Conservation (phyloP, 192 early-diverging fungal species). For the Diversispora epigaea region DNA sequence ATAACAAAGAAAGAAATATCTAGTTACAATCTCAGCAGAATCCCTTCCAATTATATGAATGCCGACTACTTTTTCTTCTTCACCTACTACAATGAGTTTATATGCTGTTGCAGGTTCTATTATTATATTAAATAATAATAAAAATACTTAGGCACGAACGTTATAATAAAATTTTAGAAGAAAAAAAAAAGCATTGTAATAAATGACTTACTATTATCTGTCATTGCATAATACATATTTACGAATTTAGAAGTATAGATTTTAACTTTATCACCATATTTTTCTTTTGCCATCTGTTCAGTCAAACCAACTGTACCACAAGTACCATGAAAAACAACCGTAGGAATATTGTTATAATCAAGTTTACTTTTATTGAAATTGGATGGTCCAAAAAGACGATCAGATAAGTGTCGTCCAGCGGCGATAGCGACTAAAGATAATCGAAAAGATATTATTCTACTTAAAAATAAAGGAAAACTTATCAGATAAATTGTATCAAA, state of each 20-base stretch:
- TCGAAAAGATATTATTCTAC: neutral
- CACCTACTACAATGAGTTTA: conserved; percentile 85
- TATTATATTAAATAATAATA: neutral
- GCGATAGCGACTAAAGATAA: conserved; percentile 80
- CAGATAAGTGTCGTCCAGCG: conserved; percentile 84
- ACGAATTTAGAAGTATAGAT: conserved; percentile 85
- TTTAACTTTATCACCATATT: conserved; percentile 80
- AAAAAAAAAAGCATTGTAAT: neutral
- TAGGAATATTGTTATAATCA: conserved; percentile 92
- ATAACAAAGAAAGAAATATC: neutral
- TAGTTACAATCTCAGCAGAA: conserved; percentile 70
- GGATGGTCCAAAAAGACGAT: conserved; percentile 86
- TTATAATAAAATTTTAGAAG: neutral
- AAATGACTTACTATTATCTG: conserved; percentile 59
- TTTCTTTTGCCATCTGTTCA: conserved; percentile 73
- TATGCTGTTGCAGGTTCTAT: conserved; percentile 80
- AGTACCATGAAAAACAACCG: conserved; percentile 94
- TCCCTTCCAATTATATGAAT: conserved; percentile 89
- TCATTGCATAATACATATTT: conserved; percentile 88
- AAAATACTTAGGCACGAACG: neutral
- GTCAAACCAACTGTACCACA: conserved; percentile 88
- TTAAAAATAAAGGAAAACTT: neutral
- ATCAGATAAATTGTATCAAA: neutral
- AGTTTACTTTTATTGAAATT: conserved; percentile 74
- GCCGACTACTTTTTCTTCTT: conserved; percentile 96